Base-by-base conservation (phyloP, 306 rosid genomes). In the Quercus wislizeni region DNA sequence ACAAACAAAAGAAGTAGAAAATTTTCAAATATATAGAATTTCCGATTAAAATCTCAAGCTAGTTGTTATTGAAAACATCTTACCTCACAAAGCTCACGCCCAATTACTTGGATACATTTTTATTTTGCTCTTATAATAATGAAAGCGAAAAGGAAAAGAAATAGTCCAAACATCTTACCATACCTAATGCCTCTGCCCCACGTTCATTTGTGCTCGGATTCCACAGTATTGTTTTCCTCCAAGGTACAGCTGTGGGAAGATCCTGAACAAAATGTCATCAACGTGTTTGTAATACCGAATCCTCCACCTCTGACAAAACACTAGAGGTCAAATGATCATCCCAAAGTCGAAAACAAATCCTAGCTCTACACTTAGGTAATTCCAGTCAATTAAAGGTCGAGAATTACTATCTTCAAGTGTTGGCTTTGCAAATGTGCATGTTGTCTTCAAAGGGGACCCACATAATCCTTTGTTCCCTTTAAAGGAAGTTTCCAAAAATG, bases 401-500 rank as follows among this genome's bases (percentile, higher is more conserved):
- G 21, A 46, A 1, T 41, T 31, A 63, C 3, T 19, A 18, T 46
- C 30, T 76, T 63, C 51, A 1, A 8, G 0, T 9, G 61, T 10
- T 64, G 6, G 10, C 25, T 21, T 3, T 62, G 38, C 0, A 5
- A 0, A 23, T 5, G 10, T 17, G 76, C 83, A 79, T 1, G 7
- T 1, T 0, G 0, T 23, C 4, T n/a, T 30, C 56, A 75, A 55
- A 28, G 83, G 81, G 18, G 20, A 25, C 0, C 83, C 78, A 25
- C 67, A 79, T 8, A 83, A 2, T 55, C 80, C 81, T n/a, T 41
- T 14, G 3, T 83, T 83, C 2, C 86, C 71, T 14, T 0, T 9
- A 18, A 19, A 84, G 5, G 76, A 80, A 25, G 23, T 28, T 55
- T 13, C 43, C 9, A 23, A 4, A 55, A 79, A 83, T 69, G 78